Percentiles rank a stretch among this genome's conserved stretches.
Evolutionary conservation across 2,329 filamentous ascomycete genomes (phyloP).

Genomic region (Venturia pyrina): DNA sequence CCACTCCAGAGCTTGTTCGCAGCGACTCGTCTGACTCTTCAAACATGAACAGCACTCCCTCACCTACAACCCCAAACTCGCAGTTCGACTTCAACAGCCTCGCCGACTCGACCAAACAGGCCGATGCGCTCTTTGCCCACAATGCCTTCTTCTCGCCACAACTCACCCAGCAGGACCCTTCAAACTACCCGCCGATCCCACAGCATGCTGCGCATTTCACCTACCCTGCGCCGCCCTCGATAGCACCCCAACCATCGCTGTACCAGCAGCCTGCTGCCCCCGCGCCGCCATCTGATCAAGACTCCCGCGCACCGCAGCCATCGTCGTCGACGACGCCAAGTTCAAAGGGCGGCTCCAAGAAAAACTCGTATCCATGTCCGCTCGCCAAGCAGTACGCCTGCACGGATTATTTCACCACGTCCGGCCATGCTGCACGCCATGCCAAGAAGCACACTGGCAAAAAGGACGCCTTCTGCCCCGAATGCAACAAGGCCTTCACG

Average conservation of each 20-base stretch:
- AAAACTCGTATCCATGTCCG: slow-evolving; percentile 45
- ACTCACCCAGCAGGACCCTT: slow-evolving; percentile 1
- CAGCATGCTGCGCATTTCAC: slow-evolving; percentile 6
- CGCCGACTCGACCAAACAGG: background rate
- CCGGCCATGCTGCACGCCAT: slow-evolving; percentile 74
- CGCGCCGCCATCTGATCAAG: background rate
- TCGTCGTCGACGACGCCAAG: background rate
- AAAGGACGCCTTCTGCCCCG: slow-evolving; percentile 61
- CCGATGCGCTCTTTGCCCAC: background rate
- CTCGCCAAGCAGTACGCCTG: slow-evolving; percentile 62
- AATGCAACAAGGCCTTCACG: slow-evolving; percentile 71
- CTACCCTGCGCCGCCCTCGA: slow-evolving; percentile 11
- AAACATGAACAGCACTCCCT: slow-evolving; percentile 32
- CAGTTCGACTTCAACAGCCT: slow-evolving; percentile 14
- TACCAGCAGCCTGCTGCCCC: slow-evolving; percentile 2
- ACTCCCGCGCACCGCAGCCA: background rate
- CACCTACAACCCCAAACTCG: slow-evolving; percentile 37
- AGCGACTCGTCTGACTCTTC: slow-evolving; percentile 37
- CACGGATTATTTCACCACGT: slow-evolving; percentile 73
- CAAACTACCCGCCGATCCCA: slow-evolving; percentile 6
- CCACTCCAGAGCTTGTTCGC: slow-evolving; percentile 35
- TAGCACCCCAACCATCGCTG: slow-evolving; percentile 10
- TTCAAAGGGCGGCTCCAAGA: slow-evolving; percentile 7
- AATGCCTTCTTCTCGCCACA: slow-evolving; percentile 7
- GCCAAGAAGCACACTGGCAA: slow-evolving; percentile 77